phyloP scores from a whole-genome alignment of 2,329 filamentous ascomycete species.

The Metarhizium guizhouense region DNA sequence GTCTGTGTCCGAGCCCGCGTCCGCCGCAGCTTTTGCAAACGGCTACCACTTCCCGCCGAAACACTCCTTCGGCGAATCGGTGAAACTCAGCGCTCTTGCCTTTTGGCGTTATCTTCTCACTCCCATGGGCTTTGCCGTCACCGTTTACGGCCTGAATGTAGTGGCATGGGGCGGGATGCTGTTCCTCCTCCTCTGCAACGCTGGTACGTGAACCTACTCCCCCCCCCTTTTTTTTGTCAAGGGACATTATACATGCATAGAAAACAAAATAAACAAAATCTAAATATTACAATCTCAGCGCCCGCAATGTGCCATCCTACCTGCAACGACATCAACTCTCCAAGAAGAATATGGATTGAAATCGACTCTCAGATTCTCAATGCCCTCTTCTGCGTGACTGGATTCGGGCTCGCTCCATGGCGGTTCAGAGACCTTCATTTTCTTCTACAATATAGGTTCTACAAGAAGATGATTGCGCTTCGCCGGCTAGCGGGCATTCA shows the following conservation, averaged over 20 bases:
- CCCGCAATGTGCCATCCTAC: constrained; percentile 63
- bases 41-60: constrained; percentile 57
- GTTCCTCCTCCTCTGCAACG: constrained; percentile 74
- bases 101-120: constrained; percentile 70
- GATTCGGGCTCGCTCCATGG: constrained; percentile 78
- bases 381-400: constrained; percentile 77
- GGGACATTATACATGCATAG: neutral
- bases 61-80: constrained; percentile 50
- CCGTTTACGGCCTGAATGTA: constrained; percentile 71
- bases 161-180: constrained; percentile 90
- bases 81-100: constrained; percentile 45
- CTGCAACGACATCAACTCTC: constrained; percentile 65
- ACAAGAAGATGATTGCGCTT: constrained; percentile 44
- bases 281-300: constrained; percentile 17
- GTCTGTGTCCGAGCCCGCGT: constrained; percentile 13
- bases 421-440: constrained; percentile 73
- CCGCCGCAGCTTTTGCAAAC: constrained; percentile 43
- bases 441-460: constrained; percentile 54
- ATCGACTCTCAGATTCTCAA: constrained; percentile 72
- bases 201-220: constrained; percentile 14
- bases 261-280: neutral
- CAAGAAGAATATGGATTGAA: constrained; percentile 78
- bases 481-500: constrained; percentile 67
- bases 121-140: constrained; percentile 66
- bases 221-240: no score